Evolutionary conservation across 2,329 filamentous ascomycete genomes (phyloP).

Genomic region (Arthrobotrys sphaeroides): DNA sequence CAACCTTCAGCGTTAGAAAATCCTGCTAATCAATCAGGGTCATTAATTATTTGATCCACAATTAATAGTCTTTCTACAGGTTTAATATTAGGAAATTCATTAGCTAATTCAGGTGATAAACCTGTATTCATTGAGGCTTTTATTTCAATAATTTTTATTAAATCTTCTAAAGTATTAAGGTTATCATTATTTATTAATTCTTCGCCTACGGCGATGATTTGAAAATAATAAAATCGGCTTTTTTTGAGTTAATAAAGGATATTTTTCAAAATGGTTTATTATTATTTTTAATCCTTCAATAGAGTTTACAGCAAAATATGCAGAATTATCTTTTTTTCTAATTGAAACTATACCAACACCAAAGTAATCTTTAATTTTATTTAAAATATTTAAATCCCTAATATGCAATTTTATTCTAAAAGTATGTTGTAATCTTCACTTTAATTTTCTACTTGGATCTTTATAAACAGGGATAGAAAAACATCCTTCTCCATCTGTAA

Average conservation of each 20-base stretch:
- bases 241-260: conserved; percentile 1
- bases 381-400: background rate
- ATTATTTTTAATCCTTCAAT: background rate
- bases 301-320: no score
- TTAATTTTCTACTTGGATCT: background rate
- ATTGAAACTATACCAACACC: background rate
- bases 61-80: conserved; percentile 1
- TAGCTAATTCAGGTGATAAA: background rate
- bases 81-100: conserved; percentile 1
- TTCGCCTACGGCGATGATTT: background rate
- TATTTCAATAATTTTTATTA: background rate
- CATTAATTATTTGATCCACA: background rate
- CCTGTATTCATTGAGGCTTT: background rate
- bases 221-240: background rate
- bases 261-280: conserved; percentile 1
- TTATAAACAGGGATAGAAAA: no score
- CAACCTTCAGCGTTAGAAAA: conserved; percentile 1
- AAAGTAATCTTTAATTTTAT: background rate
- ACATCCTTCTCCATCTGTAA: no score
- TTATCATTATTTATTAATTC: background rate
- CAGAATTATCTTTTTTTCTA: no score
- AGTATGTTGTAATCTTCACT: background rate
- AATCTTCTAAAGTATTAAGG: background rate
- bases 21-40: conserved; percentile 21
- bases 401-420: background rate